Evolutionary conservation across 2,329 filamentous ascomycete genomes (phyloP).

Genomic region (Xylaria sp.): DNA sequence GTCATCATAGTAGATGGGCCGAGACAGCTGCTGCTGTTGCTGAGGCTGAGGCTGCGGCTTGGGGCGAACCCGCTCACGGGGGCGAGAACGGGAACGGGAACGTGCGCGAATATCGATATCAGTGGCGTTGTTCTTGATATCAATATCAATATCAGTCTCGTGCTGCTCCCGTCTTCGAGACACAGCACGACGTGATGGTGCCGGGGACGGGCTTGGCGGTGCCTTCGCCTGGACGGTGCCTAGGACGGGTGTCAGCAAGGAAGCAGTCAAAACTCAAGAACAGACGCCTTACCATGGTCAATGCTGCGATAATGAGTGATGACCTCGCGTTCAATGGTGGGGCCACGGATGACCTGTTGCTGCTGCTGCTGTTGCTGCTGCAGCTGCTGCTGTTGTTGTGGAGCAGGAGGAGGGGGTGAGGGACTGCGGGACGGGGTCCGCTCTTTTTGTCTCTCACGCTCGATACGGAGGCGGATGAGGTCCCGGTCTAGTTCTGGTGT

Average conservation of each 20-base stretch:
- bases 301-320: conserved; percentile 85
- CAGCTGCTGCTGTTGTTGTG: conserved; percentile 26
- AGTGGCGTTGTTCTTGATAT: conserved; percentile 53
- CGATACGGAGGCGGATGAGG: conserved; percentile 45
- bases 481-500: conserved; percentile 39
- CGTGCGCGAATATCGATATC: conserved; percentile 52
- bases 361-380: conserved; percentile 34
- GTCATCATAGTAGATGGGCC: conserved; percentile 40
- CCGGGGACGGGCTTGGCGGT: conserved; percentile 41
- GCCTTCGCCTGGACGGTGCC: conserved; percentile 41
- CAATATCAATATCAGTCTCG: conserved; percentile 56
- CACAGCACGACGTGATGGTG: conserved; percentile 44
- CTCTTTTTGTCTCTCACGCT: conserved; percentile 41
- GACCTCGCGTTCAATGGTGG: conserved; percentile 80
- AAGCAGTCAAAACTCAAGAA: background rate
- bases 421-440: conserved; percentile 42
- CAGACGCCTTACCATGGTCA: conserved; percentile 65
- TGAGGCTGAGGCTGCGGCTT: background rate
- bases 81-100: conserved; percentile 35
- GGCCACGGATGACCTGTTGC: conserved; percentile 65
- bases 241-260: conserved; percentile 27
- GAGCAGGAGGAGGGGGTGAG: conserved; percentile 45
- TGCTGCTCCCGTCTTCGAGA: conserved; percentile 37
- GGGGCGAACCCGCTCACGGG: conserved; percentile 39
- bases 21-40: conserved; percentile 23